A percentile compares a stretch with the other conserved stretches of the same genome.
Conservation (phyloP, 2,329 filamentous ascomycete species). For the Plenodomus tracheiphilus region DNA sequence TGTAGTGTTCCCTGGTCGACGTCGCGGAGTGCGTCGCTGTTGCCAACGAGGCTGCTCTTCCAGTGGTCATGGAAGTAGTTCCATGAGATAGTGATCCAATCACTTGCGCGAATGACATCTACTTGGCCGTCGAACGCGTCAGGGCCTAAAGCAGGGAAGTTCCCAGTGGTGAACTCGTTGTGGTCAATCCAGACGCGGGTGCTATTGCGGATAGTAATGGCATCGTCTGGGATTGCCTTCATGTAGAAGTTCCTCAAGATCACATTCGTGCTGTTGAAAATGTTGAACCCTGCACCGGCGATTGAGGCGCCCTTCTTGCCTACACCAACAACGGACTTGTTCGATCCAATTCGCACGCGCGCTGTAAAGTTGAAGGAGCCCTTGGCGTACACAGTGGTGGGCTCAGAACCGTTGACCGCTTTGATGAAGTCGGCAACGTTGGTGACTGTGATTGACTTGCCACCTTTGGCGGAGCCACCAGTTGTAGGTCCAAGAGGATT, state of each 20-base stretch:
- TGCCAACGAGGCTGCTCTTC: conserved; percentile 64
- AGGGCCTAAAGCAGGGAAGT: conserved; percentile 61
- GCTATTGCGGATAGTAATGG: conserved; percentile 61
- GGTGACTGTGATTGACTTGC: conserved; percentile 33
- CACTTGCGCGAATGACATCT: conserved; percentile 65
- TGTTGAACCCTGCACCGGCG: conserved; percentile 55
- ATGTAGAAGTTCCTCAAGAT: conserved; percentile 67
- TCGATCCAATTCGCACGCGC: conserved; percentile 51
- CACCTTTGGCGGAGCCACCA: conserved; percentile 33
- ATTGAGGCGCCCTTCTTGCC: conserved; percentile 48
- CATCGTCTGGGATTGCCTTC: conserved; percentile 62
- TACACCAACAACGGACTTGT: conserved; percentile 48
- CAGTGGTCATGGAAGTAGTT: conserved; percentile 62
- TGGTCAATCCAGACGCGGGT: conserved; percentile 68
- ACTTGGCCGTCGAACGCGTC: conserved; percentile 67
- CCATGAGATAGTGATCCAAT: conserved; percentile 62
- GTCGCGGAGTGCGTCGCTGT: conserved; percentile 59
- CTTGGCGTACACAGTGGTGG: conserved; percentile 49
- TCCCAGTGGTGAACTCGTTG: conserved; percentile 65
- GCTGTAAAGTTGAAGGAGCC: conserved; percentile 48
- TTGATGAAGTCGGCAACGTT: conserved; percentile 30
- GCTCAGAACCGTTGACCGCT: conserved; percentile 29
- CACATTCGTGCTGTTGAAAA: conserved; percentile 60
- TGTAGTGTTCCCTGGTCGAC: conserved; percentile 65
- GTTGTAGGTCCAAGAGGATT: conserved; percentile 40